A percentile compares a stretch with the other conserved stretches of the same genome.
These are phyloP conservation scores for Phialophora macrospora DNA, from an alignment of 2,329 filamentous ascomycete species.

Conservation along the genomic window DNA sequence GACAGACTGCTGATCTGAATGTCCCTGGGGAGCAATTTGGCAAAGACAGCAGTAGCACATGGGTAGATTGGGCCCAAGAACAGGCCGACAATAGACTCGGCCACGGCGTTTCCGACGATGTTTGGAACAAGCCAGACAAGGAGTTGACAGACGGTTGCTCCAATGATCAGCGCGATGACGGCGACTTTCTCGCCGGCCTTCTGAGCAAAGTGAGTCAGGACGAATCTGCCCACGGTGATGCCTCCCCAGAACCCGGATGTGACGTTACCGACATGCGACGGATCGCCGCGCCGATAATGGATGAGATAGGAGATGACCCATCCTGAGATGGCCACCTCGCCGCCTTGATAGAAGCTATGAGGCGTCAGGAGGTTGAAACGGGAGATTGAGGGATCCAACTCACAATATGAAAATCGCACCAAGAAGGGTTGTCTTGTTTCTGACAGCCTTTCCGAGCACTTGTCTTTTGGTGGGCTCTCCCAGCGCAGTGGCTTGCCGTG, in stretches of 20 bases:
- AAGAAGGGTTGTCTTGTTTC: slow-evolving; percentile 67
- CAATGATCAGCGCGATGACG: slow-evolving; percentile 66
- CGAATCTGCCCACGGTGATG: slow-evolving; percentile 76
- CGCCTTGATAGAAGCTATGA: slow-evolving; percentile 73
- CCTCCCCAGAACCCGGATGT: slow-evolving; percentile 68
- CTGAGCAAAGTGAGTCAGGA: slow-evolving; percentile 69
- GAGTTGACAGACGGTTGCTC: slow-evolving; percentile 57
- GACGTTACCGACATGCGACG: slow-evolving; percentile 76
- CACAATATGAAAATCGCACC: slow-evolving; percentile 79
- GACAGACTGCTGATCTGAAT: slow-evolving; percentile 50
- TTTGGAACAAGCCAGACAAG: slow-evolving; percentile 41
- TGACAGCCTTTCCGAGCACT: slow-evolving; percentile 56
- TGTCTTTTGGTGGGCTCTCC: slow-evolving; percentile 41
- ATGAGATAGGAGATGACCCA: slow-evolving; percentile 90
- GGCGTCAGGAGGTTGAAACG: slow-evolving; percentile 3
- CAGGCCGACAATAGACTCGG: slow-evolving; percentile 71
- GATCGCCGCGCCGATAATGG: slow-evolving; percentile 70
- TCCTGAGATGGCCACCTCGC: slow-evolving; percentile 80
- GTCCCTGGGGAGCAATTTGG: slow-evolving; percentile 43
- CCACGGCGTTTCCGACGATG: slow-evolving; percentile 58
- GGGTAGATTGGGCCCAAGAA: slow-evolving; percentile 81
- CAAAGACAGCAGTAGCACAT: slow-evolving; percentile 53
- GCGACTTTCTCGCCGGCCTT: slow-evolving; percentile 72
- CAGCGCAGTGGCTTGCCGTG: slow-evolving; percentile 44
- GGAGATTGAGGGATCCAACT: not conserved